Base-by-base conservation (phyloP, 495 filamentous ascomycete genomes). In the Cercophora sp. region DNA sequence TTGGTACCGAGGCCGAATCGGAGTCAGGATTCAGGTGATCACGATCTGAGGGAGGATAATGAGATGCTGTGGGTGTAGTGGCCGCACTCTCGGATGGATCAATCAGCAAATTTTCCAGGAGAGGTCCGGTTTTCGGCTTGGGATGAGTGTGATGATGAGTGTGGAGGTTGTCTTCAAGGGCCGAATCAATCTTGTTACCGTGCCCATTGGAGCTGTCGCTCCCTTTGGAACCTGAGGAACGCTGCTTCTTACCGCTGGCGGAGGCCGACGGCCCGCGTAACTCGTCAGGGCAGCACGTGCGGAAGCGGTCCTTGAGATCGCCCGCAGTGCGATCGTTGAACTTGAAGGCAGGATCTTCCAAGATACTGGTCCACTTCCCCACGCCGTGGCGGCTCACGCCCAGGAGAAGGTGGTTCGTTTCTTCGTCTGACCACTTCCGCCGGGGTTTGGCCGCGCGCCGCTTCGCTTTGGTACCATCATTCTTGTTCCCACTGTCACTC, bases 241-340 rank as follows among this genome's bases (percentile, higher is more conserved):
- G 27, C 11, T 15, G 45, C 25, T 68, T 67, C 16, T 72, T 66
- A 25, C 59, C 58, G 9, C 46, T 45, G 18, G 6, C 27, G 5
- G 23, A 18, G 18, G 46, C 18, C 6, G 46, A 37, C 11, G 66
- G 66, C 16, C 59, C 65, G 23, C 74, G 67, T 36, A 80, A 60
- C 45, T 80, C 79, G 16, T 68, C 69, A 0, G 89, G 89, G 61
- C 85, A 89, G 63, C 86, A 88, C 4, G 87, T 88, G 26, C 87
- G 79, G 58, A 90, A 91, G 19, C 86, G 79, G 66, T 96, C 90
- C 72, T 95, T 96, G 52, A 96, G 67, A 62, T 96, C 90, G 9
- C 88, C 83, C 15, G 86, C 82, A 25, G 82, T 85, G 34, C 90
- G 78, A 26, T 79, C 77, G 59, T 91, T 84, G 69, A 96, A 96